Percentiles rank a stretch among this genome's conserved stretches.
These are phyloP conservation scores for Pichia sp. DNA, from an alignment of 1,139 yeast species.

Conservation along the genomic window DNA sequence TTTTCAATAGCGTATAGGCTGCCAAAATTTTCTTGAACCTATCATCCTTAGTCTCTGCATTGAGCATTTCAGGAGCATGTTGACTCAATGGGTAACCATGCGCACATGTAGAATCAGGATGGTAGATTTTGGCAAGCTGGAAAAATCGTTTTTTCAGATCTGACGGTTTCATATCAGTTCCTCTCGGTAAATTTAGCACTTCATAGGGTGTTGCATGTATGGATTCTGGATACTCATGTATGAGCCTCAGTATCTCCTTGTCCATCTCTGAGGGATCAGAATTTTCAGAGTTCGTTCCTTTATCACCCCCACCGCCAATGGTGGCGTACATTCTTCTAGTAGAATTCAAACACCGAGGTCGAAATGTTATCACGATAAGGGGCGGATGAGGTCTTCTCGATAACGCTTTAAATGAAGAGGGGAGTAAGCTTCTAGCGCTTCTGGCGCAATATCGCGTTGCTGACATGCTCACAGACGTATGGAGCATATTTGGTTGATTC, in stretches of 20 bases:
- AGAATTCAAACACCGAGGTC: too few species aligned
- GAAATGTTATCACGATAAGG: too few species aligned
- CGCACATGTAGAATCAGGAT: constrained; percentile 58
- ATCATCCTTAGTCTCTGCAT: constrained; percentile 38
- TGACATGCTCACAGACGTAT: too few species aligned
- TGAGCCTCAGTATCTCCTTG: constrained; percentile 17
- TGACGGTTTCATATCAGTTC: constrained; percentile 15
- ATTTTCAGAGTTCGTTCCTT: background rate
- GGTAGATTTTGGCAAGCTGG: constrained; percentile 70
- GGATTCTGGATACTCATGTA: constrained; percentile 42
- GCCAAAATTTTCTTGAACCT: constrained; percentile 66
- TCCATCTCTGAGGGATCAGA: too few species aligned
- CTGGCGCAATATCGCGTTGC: too few species aligned
- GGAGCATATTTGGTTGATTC: too few species aligned
- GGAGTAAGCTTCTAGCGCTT: too few species aligned
- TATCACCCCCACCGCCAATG: background rate
- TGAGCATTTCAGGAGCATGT: constrained; percentile 24
- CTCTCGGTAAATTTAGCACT: constrained; percentile 46
- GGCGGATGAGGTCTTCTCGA: too few species aligned
- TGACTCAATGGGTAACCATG: constrained; percentile 16
- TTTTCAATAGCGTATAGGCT: constrained; percentile 66
- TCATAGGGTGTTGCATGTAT: constrained; percentile 69
- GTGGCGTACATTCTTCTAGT: too few species aligned
- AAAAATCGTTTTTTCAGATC: constrained; percentile 50
- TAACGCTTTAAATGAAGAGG: too few species aligned